A percentile compares a stretch with the other conserved stretches of the same genome.
These are phyloP conservation scores for Microsporum audouinii DNA, from an alignment of 2,329 filamentous ascomycete genomes.

Conservation along the genomic window DNA sequence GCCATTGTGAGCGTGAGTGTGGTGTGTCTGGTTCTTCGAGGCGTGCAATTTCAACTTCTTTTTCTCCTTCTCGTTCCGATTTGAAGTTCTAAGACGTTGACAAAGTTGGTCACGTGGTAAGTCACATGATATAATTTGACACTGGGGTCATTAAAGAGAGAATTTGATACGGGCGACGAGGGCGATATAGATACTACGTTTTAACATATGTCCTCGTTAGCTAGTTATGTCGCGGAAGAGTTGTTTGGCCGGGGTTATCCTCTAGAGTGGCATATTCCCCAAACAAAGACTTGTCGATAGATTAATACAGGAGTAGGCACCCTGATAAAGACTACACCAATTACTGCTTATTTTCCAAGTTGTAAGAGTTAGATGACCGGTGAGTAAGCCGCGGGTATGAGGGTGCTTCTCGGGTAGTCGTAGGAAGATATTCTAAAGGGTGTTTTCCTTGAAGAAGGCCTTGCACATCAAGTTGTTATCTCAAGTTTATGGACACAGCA, in stretches of 20 bases:
- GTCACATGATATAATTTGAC: not conserved
- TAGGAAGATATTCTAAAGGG: not conserved
- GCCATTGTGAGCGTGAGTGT: constrained; percentile 2
- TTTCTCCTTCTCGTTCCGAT: not conserved
- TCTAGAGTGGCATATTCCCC: not conserved
- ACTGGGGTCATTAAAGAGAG: not conserved
- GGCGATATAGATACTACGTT: not conserved
- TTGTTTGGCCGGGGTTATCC: not conserved
- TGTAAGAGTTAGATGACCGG: too few species aligned
- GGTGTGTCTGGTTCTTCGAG: not conserved
- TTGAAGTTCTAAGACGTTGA: not conserved
- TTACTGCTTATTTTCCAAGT: not conserved
- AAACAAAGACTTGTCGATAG: too few species aligned
- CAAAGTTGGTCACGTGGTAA: not conserved
- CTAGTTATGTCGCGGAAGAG: too few species aligned
- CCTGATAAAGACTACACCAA: too few species aligned
- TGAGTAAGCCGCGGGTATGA: too few species aligned
- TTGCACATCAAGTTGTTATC: not conserved
- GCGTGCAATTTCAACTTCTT: constrained; percentile 1
- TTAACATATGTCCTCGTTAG: too few species aligned
- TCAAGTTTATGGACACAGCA: not conserved
- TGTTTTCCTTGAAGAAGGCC: not conserved
- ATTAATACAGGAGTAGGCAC: too few species aligned
- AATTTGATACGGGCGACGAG: not conserved
- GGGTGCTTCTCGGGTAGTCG: not conserved